Percentiles rank a stretch among this genome's conserved stretches.
phyloP scores from a whole-genome alignment of 192 early-diverging fungal species.

The Podila horticola region DNA sequence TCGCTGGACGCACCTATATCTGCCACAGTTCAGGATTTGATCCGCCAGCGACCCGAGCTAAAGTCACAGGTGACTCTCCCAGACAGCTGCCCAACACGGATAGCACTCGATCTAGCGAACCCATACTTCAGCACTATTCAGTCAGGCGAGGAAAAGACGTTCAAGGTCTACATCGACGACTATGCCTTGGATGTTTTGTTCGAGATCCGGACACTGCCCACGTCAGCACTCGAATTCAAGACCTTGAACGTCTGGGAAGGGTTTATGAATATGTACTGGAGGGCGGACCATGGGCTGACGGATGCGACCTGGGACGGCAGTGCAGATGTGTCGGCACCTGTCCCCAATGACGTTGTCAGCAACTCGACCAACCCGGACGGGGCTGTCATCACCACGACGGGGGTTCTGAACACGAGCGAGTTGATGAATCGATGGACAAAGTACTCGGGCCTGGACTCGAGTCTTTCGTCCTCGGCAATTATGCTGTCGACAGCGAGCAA shows the following conservation, averaged over 20 bases:
- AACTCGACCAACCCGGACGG: background rate
- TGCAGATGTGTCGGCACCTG: constrained; percentile 14
- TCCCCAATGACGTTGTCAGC: background rate
- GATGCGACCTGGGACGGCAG: constrained; percentile 32
- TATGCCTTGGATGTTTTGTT: constrained; percentile 30
- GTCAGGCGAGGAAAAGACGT: constrained; percentile 26
- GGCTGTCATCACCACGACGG: constrained; percentile 10
- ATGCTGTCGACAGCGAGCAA: background rate
- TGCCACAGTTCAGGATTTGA: constrained; percentile 30
- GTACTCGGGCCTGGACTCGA: constrained; percentile 34
- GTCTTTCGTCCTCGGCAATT: constrained; percentile 19
- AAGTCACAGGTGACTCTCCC: background rate
- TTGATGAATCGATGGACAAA: constrained; percentile 23
- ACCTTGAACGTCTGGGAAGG: constrained; percentile 50
- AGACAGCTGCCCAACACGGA: constrained; percentile 17
- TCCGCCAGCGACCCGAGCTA: constrained; percentile 23
- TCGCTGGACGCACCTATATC: constrained; percentile 20
- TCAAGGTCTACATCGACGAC: constrained; percentile 45
- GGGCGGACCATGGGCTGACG: constrained; percentile 32
- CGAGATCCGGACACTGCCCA: constrained; percentile 19
- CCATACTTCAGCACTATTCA: background rate
- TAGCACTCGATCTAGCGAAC: background rate
- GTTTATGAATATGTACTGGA: constrained; percentile 53
- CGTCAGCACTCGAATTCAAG: constrained; percentile 13
- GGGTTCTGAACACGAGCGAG: constrained; percentile 25